Evolutionary conservation across 495 filamentous ascomycete genomes (phyloP).

Genomic region (Lophiostoma macrostomum): DNA sequence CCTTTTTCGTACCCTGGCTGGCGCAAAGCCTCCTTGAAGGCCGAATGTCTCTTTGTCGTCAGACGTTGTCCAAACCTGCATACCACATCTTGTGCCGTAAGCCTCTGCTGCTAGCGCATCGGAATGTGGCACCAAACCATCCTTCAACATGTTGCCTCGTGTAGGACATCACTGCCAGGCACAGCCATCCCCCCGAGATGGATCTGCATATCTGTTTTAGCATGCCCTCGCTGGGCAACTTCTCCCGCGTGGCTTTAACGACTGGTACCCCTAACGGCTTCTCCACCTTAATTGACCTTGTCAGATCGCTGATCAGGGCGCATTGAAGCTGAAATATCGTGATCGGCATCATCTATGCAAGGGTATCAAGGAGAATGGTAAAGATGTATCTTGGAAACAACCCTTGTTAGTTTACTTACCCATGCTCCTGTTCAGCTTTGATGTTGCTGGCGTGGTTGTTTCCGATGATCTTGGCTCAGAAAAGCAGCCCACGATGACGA

Average conservation of each 20-base stretch:
- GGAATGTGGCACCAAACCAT: slow-evolving; percentile 18
- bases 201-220: slow-evolving; percentile 8
- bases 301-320: slow-evolving; percentile 4
- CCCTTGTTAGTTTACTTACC: not conserved
- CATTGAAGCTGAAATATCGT: slow-evolving; percentile 33
- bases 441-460: not conserved
- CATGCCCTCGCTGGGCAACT: slow-evolving; percentile 6
- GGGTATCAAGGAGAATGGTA: not conserved
- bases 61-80: not conserved
- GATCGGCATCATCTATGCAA: slow-evolving; percentile 17
- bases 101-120: slow-evolving; percentile 2
- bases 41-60: not conserved
- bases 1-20: too few relatives aligned
- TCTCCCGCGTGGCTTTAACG: slow-evolving; percentile 1
- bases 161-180: slow-evolving; percentile 17
- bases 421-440: not conserved
- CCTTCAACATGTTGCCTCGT: not conserved
- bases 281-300: slow-evolving; percentile 3
- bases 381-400: slow-evolving; percentile 15
- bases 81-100: not conserved
- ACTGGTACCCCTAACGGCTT: not conserved
- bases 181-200: slow-evolving; percentile 19
- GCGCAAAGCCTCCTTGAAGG: too few relatives aligned
- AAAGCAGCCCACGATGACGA: slow-evolving; percentile 18
- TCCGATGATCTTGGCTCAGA: slow-evolving; percentile 13